Percentiles rank a stretch among this genome's conserved stretches.
These are phyloP conservation scores for Hebeloma cylindrosporum DNA, from an alignment of 768 basidiomycete genomes.

Conservation along the genomic window DNA sequence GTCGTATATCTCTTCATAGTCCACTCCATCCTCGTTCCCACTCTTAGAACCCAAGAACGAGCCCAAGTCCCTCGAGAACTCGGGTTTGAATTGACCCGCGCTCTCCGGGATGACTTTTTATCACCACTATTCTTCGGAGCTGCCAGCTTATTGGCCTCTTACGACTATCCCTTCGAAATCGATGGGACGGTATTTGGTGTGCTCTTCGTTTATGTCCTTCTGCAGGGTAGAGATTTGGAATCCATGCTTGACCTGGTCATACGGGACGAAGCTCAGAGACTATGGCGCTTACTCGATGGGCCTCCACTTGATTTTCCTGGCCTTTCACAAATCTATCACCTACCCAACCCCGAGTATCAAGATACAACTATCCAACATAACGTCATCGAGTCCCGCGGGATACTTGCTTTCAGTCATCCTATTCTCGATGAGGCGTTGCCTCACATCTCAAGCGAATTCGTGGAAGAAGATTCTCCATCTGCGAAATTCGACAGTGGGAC, in stretches of 20 bases:
- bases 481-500: no score
- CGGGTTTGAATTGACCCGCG: slow-evolving; percentile 24
- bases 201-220: slow-evolving; percentile 39
- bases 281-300: slow-evolving; percentile 25
- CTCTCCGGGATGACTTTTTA: slow-evolving; percentile 40
- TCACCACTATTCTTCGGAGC: slow-evolving; percentile 36
- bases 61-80: slow-evolving; percentile 34
- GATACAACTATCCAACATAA: slow-evolving; percentile 18
- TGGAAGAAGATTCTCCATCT: slow-evolving; percentile 18
- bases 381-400: slow-evolving; percentile 11
- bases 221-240: slow-evolving; percentile 27
- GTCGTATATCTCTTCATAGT: slow-evolving; percentile 25
- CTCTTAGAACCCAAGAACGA: slow-evolving; percentile 38
- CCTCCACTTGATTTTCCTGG: slow-evolving; percentile 15
- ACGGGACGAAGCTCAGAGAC: slow-evolving; percentile 15
- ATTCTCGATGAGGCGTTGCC: slow-evolving; percentile 30
- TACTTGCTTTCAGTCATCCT: slow-evolving; percentile 41
- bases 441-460: slow-evolving; percentile 15
- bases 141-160: slow-evolving; percentile 23
- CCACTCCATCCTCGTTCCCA: slow-evolving; percentile 34
- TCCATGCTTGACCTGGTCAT: slow-evolving; percentile 23
- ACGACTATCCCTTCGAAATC: slow-evolving; percentile 38
- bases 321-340: slow-evolving; percentile 25
- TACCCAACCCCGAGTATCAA: slow-evolving; percentile 3
- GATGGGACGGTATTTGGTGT: slow-evolving; percentile 54